Evolutionary conservation across 2,329 filamentous ascomycete species (phyloP).

Genomic region (Cercospora beticola): DNA sequence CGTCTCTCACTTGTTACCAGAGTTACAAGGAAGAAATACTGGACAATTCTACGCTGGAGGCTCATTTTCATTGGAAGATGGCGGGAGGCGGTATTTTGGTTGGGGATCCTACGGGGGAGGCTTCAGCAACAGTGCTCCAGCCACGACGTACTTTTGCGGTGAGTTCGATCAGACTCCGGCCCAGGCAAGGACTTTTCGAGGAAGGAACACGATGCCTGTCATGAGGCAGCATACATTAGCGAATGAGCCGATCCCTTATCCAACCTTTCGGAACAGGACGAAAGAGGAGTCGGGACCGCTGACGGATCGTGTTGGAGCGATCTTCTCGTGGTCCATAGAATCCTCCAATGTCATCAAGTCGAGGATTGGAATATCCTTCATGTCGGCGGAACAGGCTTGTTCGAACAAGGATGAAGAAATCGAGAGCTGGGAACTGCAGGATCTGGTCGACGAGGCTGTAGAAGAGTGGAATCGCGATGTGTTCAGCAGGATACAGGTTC

Average conservation of each 20-base stretch:
- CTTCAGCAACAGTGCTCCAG: slow-evolving; percentile 60
- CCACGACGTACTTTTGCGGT: slow-evolving; percentile 62
- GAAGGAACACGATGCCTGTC: slow-evolving; percentile 32
- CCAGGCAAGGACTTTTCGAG: slow-evolving; percentile 37
- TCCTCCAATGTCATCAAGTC: slow-evolving; percentile 47
- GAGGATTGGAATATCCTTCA: slow-evolving; percentile 65
- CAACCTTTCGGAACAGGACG: slow-evolving; percentile 41
- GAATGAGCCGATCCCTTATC: slow-evolving; percentile 34
- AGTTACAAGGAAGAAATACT: slow-evolving; percentile 44
- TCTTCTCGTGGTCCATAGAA: slow-evolving; percentile 50
- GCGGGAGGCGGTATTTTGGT: slow-evolving; percentile 55
- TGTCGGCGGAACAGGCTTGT: slow-evolving; percentile 63
- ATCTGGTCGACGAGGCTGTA: slow-evolving; percentile 41
- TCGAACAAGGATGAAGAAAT: slow-evolving; percentile 59
- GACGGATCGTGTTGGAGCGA: slow-evolving; percentile 51
- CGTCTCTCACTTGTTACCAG: slow-evolving; percentile 62
- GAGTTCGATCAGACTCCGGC: slow-evolving; percentile 52
- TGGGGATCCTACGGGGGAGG: slow-evolving; percentile 62
- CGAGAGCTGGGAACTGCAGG: slow-evolving; percentile 39
- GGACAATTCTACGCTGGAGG: slow-evolving; percentile 62
- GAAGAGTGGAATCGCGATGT: slow-evolving; percentile 62
- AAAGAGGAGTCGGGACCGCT: slow-evolving; percentile 33
- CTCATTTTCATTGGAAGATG: slow-evolving; percentile 52
- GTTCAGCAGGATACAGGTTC: slow-evolving; percentile 60
- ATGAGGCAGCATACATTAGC: slow-evolving; percentile 27